Evolutionary conservation across 306 rosid genomes (phyloP), one percentile per base, ranked within the genome.

Genomic region (Dryas octopetala): DNA sequence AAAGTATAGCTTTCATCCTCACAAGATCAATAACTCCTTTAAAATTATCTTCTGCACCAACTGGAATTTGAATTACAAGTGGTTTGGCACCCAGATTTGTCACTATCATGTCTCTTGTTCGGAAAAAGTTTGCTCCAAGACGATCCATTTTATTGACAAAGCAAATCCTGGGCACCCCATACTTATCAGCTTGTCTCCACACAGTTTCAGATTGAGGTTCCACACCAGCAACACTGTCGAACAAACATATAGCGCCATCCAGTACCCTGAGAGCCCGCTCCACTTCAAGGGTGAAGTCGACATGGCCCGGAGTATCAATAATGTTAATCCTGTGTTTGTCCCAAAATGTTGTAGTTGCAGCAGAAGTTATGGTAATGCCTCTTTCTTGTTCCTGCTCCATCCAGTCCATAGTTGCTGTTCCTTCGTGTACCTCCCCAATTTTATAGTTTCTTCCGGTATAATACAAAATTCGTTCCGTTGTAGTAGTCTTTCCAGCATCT

Each of bases 321-420:
- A 95, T 95, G 88, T 95, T 95, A 81, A 95, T 90, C 44, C 97
- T 79, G 74, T 95, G 98, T 59, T 95, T 91, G 77, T 95, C 53
- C 98, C 98, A 95, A 74, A 90, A 91, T 43, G 98, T 91, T 50
- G 98, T 95, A 53, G 98, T 95, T 48, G 98, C 98, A 79, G 98
- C 98, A 55, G 98, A 95, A 57, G 98, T 95, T 71, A 95, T 95
- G 70, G 99, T 95, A 82, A 95, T 95, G 78, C 99, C 99, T 84
- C 97, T 82, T 83, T 95, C 99, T 83, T 95, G 97, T 74, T 95
- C 99, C 76, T 95, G 99, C 76, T 95, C 97, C 99, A 95, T 95
- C 99, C 97, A 95, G 74, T 92, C 99, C 99, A 95, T 92, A 6
- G 99, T 95, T 6, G 99, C 97, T 11, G 97, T 90, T 76, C 97